Percentiles rank a stretch among this genome's conserved stretches.
These are phyloP conservation scores for Aleurites moluccanus DNA, from an alignment of 441 rosid genomes.

Conservation along the genomic window DNA sequence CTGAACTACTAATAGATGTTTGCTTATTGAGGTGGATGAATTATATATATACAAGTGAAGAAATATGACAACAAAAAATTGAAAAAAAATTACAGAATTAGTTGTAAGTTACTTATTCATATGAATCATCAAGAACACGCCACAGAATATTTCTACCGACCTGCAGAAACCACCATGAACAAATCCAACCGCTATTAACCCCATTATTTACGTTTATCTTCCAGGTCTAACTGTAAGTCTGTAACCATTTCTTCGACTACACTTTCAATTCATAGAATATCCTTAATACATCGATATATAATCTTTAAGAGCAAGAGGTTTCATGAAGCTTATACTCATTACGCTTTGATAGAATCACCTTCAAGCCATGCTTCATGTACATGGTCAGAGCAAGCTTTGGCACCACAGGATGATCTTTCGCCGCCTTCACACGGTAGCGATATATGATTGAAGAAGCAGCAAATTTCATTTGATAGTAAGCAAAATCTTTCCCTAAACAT, in stretches of 20 bases:
- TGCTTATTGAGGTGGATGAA: no score
- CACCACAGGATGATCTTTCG: constrained; percentile 50
- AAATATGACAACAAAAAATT: not conserved
- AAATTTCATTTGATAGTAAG: constrained; percentile 87
- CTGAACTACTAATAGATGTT: no score
- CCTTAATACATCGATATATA: not conserved
- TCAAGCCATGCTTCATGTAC: constrained; percentile 93
- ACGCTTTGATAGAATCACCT: constrained; percentile 53
- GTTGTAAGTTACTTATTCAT: not conserved
- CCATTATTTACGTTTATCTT: constrained; percentile 7
- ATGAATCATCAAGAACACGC: not conserved
- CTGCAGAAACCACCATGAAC: not conserved
- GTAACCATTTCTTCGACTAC: not conserved
- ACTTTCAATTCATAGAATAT: not conserved
- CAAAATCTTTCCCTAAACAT: constrained; percentile 36
- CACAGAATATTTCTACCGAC: not conserved
- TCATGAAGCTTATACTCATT: constrained; percentile 31
- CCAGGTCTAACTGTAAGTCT: not conserved
- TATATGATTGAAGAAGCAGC: constrained; percentile 66
- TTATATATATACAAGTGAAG: no score
- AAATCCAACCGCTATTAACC: not conserved
- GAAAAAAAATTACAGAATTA: no score
- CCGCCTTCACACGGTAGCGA: constrained; percentile 58
- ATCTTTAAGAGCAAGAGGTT: constrained; percentile 14
- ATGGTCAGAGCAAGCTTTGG: constrained; percentile 86